Conservation (phyloP, 1,284 basidiomycete species). For the Takashimella koratensis region DNA sequence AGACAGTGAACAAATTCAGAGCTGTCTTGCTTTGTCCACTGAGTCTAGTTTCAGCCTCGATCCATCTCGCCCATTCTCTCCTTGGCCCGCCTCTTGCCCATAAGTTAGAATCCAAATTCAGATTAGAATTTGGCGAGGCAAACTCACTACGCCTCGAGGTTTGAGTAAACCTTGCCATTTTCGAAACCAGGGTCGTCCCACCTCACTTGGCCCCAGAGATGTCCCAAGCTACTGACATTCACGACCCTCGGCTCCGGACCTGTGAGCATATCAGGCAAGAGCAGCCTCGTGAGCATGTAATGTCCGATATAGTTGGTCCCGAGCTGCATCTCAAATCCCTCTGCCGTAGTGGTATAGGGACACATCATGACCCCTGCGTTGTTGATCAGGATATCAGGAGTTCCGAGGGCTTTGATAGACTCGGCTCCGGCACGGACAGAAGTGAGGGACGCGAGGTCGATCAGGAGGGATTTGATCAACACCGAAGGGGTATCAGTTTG, state of each 20-base stretch:
- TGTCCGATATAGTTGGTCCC: slow-evolving; percentile 33
- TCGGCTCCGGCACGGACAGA: slow-evolving; percentile 8
- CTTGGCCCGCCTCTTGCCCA: background rate
- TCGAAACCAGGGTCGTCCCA: slow-evolving; percentile 15
- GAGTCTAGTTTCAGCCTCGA: background rate
- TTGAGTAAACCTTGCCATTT: slow-evolving; percentile 10
- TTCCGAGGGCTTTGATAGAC: slow-evolving; percentile 5
- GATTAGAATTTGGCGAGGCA: no score
- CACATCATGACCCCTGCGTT: slow-evolving; percentile 29
- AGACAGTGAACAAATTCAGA: slow-evolving; percentile 8
- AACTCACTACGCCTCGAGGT: slow-evolving; percentile 9
- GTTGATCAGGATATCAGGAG: slow-evolving; percentile 30
- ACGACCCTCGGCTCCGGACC: slow-evolving; percentile 13
- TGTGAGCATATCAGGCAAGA: slow-evolving; percentile 12
- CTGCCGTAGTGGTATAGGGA: slow-evolving; percentile 17
- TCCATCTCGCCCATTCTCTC: background rate
- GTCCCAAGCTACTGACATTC: slow-evolving; percentile 8
- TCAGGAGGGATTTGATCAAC: slow-evolving; percentile 2
- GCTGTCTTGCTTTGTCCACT: slow-evolving; percentile 23
- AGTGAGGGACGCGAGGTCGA: slow-evolving; percentile 14
- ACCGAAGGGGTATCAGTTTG: slow-evolving; percentile 6
- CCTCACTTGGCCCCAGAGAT: slow-evolving; percentile 7
- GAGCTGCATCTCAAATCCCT: slow-evolving; percentile 35
- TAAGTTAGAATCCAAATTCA: no score
- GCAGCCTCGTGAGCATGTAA: slow-evolving; percentile 26